phyloP scores from a whole-genome alignment of 371 early-diverging fungal genomes.

The Rhizomucor miehei region DNA sequence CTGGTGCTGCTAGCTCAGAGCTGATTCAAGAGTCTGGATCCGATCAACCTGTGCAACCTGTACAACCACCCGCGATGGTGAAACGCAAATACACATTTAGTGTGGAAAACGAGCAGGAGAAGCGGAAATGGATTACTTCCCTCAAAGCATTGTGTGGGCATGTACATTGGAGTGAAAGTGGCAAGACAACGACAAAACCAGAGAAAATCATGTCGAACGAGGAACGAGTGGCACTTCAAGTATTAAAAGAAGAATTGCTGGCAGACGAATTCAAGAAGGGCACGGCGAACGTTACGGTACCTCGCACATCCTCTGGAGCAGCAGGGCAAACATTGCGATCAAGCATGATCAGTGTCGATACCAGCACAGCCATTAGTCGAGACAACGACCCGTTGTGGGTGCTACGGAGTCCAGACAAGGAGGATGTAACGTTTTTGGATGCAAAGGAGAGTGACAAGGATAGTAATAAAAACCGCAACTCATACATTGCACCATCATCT shows the following conservation, averaged over 20 bases:
- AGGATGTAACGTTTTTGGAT: slow-evolving; percentile 4
- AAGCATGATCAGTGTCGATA: slow-evolving; percentile 7
- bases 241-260: slow-evolving; percentile 53
- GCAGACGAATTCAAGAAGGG: slow-evolving; percentile 51
- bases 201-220: slow-evolving; percentile 21
- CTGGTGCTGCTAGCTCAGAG: background rate
- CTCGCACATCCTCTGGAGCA: slow-evolving; percentile 9
- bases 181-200: slow-evolving; percentile 24
- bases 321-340: slow-evolving; percentile 4
- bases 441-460: background rate
- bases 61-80: slow-evolving; percentile 21
- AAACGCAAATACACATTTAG: slow-evolving; percentile 56
- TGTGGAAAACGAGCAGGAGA: slow-evolving; percentile 49
- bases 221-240: slow-evolving; percentile 51
- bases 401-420: slow-evolving; percentile 10
- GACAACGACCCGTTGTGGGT: slow-evolving; percentile 11
- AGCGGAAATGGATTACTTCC: slow-evolving; percentile 44
- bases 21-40: background rate
- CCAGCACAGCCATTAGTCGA: slow-evolving; percentile 1
- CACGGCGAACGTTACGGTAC: slow-evolving; percentile 21
- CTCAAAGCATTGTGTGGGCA: slow-evolving; percentile 30
- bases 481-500: slow-evolving; percentile 8
- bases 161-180: slow-evolving; percentile 25
- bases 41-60: background rate
- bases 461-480: background rate